These are phyloP conservation scores for Hymenoscyphus infarciens DNA, from an alignment of 2,329 filamentous ascomycete genomes.

Conservation along the genomic window DNA sequence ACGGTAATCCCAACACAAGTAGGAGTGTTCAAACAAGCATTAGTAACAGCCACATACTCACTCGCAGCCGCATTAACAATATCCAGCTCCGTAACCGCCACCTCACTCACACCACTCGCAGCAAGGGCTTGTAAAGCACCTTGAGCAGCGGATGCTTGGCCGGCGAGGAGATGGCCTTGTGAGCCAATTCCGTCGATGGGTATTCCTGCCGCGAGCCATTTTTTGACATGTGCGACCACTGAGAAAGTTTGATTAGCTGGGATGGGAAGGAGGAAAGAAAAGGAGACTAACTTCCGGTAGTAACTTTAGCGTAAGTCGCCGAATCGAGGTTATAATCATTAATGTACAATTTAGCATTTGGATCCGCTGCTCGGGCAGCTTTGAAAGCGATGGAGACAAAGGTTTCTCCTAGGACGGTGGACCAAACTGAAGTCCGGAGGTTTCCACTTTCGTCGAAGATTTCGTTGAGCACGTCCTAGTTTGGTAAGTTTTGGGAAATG, in stretches of 20 bases:
- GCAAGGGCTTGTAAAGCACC: slow-evolving; percentile 31
- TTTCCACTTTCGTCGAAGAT: slow-evolving; percentile 49
- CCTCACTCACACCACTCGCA: slow-evolving; percentile 51
- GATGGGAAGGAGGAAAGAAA: not conserved
- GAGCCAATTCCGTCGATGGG: slow-evolving; percentile 62
- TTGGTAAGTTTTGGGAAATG: slow-evolving; percentile 49
- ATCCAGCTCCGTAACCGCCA: slow-evolving; percentile 59
- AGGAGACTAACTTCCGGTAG: slow-evolving; percentile 37
- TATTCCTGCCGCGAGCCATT: slow-evolving; percentile 58
- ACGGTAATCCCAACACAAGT: slow-evolving; percentile 21
- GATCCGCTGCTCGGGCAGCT: slow-evolving; percentile 63
- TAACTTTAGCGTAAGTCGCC: slow-evolving; percentile 58
- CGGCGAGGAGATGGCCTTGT: slow-evolving; percentile 23
- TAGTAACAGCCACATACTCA: slow-evolving; percentile 30
- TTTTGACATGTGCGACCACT: slow-evolving; percentile 55
- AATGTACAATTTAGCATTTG: slow-evolving; percentile 67
- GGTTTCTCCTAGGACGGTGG: slow-evolving; percentile 63
- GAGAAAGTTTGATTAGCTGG: not conserved
- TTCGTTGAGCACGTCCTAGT: slow-evolving; percentile 63
- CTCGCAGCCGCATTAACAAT: slow-evolving; percentile 39
- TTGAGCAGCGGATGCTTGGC: slow-evolving; percentile 13
- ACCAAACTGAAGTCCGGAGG: slow-evolving; percentile 61
- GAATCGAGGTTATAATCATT: slow-evolving; percentile 64
- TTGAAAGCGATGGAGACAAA: slow-evolving; percentile 69
- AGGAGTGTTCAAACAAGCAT: slow-evolving; percentile 15